These are phyloP conservation scores for Aspergillus sergii DNA, from an alignment of 2,329 filamentous ascomycete species.

Conservation along the genomic window DNA sequence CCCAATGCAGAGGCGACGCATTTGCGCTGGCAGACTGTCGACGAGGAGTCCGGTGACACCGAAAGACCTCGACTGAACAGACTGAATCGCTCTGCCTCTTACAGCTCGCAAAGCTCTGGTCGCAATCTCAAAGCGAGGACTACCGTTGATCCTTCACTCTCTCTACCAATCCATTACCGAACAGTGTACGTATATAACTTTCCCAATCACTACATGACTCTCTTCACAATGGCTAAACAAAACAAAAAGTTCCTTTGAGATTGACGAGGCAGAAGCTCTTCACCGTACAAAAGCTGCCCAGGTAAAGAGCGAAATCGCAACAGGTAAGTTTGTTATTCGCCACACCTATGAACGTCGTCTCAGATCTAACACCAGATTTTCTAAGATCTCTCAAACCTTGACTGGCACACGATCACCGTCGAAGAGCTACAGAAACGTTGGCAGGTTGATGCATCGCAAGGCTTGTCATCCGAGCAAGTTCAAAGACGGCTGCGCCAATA, in stretches of 20 bases:
- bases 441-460: conserved; percentile 57
- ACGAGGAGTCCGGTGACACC: neutral
- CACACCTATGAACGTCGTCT: neutral
- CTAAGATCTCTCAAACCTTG: conserved; percentile 56
- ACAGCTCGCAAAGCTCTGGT: conserved; percentile 10
- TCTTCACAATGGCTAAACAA: neutral
- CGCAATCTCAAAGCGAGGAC: conserved; percentile 16
- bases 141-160: conserved; percentile 27
- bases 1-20: neutral
- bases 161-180: conserved; percentile 35
- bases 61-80: neutral
- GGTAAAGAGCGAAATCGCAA: conserved; percentile 49
- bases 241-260: conserved; percentile 53
- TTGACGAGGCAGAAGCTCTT: conserved; percentile 57
- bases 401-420: conserved; percentile 66
- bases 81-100: conserved; percentile 4
- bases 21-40: conserved; percentile 2
- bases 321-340: conserved; percentile 36
- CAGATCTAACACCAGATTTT: neutral
- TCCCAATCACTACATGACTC: conserved; percentile 7
- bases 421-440: conserved; percentile 64
- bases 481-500: conserved; percentile 59
- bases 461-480: conserved; percentile 63
- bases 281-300: conserved; percentile 46
- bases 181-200: conserved; percentile 25